phyloP scores from a whole-genome alignment of 164 flowering plant genomes.

The Vitis rotundifolia region DNA sequence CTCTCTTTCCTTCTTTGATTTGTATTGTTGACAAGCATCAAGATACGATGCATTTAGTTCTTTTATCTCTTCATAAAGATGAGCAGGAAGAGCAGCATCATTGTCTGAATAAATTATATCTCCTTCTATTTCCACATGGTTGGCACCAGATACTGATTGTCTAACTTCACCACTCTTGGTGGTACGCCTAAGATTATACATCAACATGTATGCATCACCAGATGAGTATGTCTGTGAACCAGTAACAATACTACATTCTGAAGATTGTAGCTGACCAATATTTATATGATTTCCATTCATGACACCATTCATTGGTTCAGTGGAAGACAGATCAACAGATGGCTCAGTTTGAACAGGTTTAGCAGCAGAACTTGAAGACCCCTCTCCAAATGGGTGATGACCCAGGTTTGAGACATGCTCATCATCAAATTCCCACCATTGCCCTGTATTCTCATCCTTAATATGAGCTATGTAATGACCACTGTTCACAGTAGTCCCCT shows the following conservation, averaged over 20 bases:
- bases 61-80: slow-evolving; percentile 63
- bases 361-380: slow-evolving; percentile 42
- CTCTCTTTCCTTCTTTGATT: slow-evolving; percentile 53
- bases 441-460: slow-evolving; percentile 74
- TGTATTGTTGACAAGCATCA: slow-evolving; percentile 58
- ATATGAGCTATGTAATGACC: slow-evolving; percentile 96
- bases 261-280: slow-evolving; percentile 22
- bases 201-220: slow-evolving; percentile 92
- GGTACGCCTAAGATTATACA: slow-evolving; percentile 57
- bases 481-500: slow-evolving; percentile 90
- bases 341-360: slow-evolving; percentile 37
- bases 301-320: slow-evolving; percentile 23
- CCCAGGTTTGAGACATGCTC: slow-evolving; percentile 85
- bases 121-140: slow-evolving; percentile 25
- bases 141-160: slow-evolving; percentile 6
- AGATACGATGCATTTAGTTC: slow-evolving; percentile 47
- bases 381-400: slow-evolving; percentile 79
- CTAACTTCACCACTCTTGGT: slow-evolving; percentile 17
- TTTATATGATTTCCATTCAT: slow-evolving; percentile 38
- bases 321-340: slow-evolving; percentile 16
- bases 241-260: slow-evolving; percentile 23
- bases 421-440: slow-evolving; percentile 99
- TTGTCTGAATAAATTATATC: slow-evolving; percentile 9
- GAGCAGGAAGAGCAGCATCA: slow-evolving; percentile 51
- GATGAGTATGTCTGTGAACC: slow-evolving; percentile 64